Percentiles rank a stretch among this genome's conserved stretches.
Evolutionary conservation across 2,329 filamentous ascomycete species (phyloP).

Genomic region (Diaporthe ampelina): DNA sequence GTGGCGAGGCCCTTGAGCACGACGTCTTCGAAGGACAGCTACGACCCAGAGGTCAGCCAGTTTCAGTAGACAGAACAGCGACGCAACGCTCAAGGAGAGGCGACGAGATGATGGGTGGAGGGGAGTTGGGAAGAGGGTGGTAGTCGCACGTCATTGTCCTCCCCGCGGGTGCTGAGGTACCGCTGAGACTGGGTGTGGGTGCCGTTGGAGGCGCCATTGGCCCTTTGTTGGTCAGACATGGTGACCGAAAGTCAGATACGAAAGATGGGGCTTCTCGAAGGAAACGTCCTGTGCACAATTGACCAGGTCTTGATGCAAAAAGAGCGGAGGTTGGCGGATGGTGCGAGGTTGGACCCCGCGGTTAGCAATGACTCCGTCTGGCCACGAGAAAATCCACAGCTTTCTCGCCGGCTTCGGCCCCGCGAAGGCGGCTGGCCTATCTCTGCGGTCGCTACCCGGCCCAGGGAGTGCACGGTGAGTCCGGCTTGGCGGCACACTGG

Average conservation of each 20-base stretch:
- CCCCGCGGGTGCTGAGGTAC: slow-evolving; percentile 66
- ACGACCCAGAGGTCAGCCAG: neutral
- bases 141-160: slow-evolving; percentile 61
- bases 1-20: slow-evolving; percentile 89
- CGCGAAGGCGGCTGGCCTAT: slow-evolving; percentile 7
- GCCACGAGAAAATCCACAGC: slow-evolving; percentile 29
- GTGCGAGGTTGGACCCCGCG: slow-evolving; percentile 24
- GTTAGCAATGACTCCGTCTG: slow-evolving; percentile 4
- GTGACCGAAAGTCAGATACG: slow-evolving; percentile 38
- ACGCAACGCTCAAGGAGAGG: neutral
- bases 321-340: neutral
- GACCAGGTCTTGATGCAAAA: slow-evolving; percentile 2
- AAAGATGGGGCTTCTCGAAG: neutral
- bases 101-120: slow-evolving; percentile 14
- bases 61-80: slow-evolving; percentile 35
- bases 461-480: neutral
- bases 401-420: slow-evolving; percentile 30
- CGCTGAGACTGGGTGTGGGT: slow-evolving; percentile 62
- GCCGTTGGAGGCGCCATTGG: slow-evolving; percentile 51
- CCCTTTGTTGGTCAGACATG: slow-evolving; percentile 59
- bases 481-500: slow-evolving; percentile 24
- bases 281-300: neutral
- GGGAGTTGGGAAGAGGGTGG: slow-evolving; percentile 12
- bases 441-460: neutral
- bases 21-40: slow-evolving; percentile 92